These are phyloP conservation scores for Botrytis tulipae DNA, from an alignment of 2,329 filamentous ascomycete species.

Conservation along the genomic window DNA sequence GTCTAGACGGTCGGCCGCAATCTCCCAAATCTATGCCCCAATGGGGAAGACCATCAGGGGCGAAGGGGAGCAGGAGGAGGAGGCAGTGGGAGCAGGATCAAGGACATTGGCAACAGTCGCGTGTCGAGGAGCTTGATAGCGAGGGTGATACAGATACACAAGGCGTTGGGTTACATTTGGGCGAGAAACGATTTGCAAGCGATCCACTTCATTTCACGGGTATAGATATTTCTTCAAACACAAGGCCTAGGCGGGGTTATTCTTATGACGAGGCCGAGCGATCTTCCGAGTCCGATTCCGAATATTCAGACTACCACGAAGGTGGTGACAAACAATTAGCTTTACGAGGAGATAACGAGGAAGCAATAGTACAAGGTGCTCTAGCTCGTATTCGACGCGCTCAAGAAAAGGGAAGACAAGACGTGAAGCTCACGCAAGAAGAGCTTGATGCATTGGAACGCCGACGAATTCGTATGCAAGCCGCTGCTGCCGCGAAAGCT, in stretches of 20 bases:
- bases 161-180: constrained; percentile 51
- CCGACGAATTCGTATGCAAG: constrained; percentile 55
- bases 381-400: constrained; percentile 77
- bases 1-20: constrained; percentile 99
- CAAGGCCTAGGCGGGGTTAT: constrained; percentile 34
- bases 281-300: constrained; percentile 35
- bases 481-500: constrained; percentile 30
- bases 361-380: constrained; percentile 73
- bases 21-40: constrained; percentile 90
- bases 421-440: constrained; percentile 75
- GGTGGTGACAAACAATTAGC: constrained; percentile 52
- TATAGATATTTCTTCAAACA: constrained; percentile 50
- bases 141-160: constrained; percentile 52
- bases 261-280: constrained; percentile 46
- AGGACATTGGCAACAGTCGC: constrained; percentile 49
- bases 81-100: constrained; percentile 51
- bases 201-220: constrained; percentile 62
- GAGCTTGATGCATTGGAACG: constrained; percentile 80
- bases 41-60: constrained; percentile 99
- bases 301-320: constrained; percentile 53
- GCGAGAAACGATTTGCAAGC: constrained; percentile 53
- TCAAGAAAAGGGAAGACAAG: constrained; percentile 69
- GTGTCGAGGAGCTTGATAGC: constrained; percentile 66
- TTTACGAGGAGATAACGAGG: constrained; percentile 62
- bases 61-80: constrained; percentile 64